Evolutionary conservation across 495 filamentous ascomycete species (phyloP), one percentile per base, ranked within the genome.

Genomic region (Elasticomyces elasticus): DNA sequence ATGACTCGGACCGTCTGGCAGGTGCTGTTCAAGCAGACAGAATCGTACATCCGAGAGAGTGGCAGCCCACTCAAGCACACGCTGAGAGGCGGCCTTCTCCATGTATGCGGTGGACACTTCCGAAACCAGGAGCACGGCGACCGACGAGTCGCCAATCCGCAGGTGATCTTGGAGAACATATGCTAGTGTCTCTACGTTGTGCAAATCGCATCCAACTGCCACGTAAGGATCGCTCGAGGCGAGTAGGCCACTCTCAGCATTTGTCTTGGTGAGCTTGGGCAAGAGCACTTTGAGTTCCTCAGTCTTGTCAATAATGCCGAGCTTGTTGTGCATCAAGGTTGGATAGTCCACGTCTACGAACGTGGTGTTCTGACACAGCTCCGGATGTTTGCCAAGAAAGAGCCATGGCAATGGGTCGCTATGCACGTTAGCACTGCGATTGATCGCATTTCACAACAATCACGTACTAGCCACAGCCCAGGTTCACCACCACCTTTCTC

Each of bases 21-120:
- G 75, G 53, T 85, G 84, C 64, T 96, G 89, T 65, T 96, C 90
- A 12, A 95, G 72, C n/a, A 95, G 74, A 62, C 88, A 89, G 65
- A 96, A 95, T n/a, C 59, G 49, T 50, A 85, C 82, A 64, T 84
- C 72, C 20, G 78, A 75, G 43, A 89, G 68, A 13, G 67, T 74
- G 35, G 77, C 74, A 7, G 82, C 80, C 85, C 85, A 92, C 31
- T 69, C 61, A 22, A 95, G 79, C 3, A 95, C 72, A 20, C 71
- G 71, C 69, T 94, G 80, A 30, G 91, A 82, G 22, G 79, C 40
- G n/a, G 79, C 69, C 17, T 76, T 75, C 40, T 88, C 80, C 89
- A 95, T 95, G 60, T 95, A 95, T 1, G 89, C 89, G 28, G 94
- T 75, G 5, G 88, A 94, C 5, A 95, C 89, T 67, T 95, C 91